Evolutionary conservation across 2,329 filamentous ascomycete species (phyloP), one percentile per base, ranked within the genome.

Genomic region (Fusarium palustre): DNA sequence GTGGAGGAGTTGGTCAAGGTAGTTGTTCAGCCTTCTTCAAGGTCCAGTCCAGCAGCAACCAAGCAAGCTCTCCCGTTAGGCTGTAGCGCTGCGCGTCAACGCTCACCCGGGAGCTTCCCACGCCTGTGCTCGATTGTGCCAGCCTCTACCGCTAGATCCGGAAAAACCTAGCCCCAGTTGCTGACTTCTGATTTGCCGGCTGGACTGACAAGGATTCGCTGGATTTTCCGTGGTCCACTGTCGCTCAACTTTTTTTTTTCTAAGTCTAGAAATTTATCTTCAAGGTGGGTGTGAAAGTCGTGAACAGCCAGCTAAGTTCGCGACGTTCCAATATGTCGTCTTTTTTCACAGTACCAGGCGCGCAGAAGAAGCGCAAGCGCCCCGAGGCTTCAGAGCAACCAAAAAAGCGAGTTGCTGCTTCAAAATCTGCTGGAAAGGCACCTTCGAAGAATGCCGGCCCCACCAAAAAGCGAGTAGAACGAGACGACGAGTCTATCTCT

Each of bases 311-410:
- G 65, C 66, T 69, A 72, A 74, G 66, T 47, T 61, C 55, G 57
- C 68, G 68, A 55, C 64, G 46, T 61, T 72, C 75, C 73, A 83
- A 70, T 71, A 97, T 97, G 94, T 97, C 95, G 76, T 97, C 94
- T 39, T 99, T 98, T 82, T 99, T 99, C 82, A 97, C 94, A 53
- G 84, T 91, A 39, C 94, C 96, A 8, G 91, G 92, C 41, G 91
- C 92, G 52, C 91, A 95, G 77, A 93, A 92, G 83, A 98, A 98
- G 86, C 87, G 96, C 75, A 98, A 98, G 85, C 87, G 94, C 65
- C 76, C 83, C 9, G 79, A 83, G 59, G 84, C 85, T 28, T 77
- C 82, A 18, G 85, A 88, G 52, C 80, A 79, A 8, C 86, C 88
- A 3, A 89, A 89, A 79, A 91, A 90, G 76, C 84, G 87, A 77